Base-by-base conservation (phyloP, 78 protist species). In the Capsaspora owczarzaki region DNA sequence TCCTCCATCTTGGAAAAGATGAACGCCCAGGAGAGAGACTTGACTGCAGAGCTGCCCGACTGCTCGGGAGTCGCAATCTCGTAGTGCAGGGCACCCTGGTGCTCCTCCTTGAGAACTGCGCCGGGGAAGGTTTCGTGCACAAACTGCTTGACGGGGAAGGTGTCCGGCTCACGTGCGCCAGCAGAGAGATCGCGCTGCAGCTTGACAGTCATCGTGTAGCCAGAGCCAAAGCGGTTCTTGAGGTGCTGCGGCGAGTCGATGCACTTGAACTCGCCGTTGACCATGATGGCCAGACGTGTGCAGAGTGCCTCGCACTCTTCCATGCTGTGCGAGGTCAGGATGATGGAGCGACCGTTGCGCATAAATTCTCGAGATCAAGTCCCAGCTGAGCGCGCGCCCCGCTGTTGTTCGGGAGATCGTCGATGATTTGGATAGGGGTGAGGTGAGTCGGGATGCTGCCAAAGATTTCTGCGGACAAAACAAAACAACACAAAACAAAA, bases 261-360 rank as follows among this genome's bases (percentile, higher is more conserved):
- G 53, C 87, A 83, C 44, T 40, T 1, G 60, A 83, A 40, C 2
- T 19, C 4, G 31, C 82, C 82, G 14, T 19, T 51, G 19, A 61
- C 89, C 82, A 89, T 82, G 72, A 89, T 79, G 38, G 80, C 85
- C 29, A 89, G 68, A 25, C 88, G 70, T 6, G 33, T 31, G 68
- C 91, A 82, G 29, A 87, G 63, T 20, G 87, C 88, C 47, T 85
- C 89, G 49, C 83, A 74, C 80, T 90, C 92, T 80, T 72, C 95
- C 94, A 71, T 87, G 42, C 79, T 81, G 70, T 84, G 90, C 1
- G 90, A 74, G n/a, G 96, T 95, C 25, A 93, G 69, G 35, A 95
- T 75, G 25, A 91, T 40, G 40, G 82, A 83, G 29, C 71, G 66
- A 27, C 87, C 87, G 0, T 82, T 51, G 31, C 37, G 49, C 46